Percentiles rank a stretch among this genome's conserved stretches.
Evolutionary conservation across 2,329 filamentous ascomycete genomes (phyloP).

Genomic region (Ophiostoma ips): DNA sequence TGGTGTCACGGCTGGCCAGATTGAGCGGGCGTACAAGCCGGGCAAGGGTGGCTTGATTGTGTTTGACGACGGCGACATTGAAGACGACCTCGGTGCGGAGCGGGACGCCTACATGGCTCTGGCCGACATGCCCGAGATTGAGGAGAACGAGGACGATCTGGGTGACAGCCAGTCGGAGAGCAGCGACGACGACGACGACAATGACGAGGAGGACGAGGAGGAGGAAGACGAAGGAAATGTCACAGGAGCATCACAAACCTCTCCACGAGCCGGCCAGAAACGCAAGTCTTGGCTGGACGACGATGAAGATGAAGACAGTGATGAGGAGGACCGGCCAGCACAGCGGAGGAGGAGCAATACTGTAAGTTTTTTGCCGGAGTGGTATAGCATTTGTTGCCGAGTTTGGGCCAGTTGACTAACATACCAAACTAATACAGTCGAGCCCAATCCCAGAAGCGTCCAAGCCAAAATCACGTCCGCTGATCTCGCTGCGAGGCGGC

Average conservation of each 20-base stretch:
- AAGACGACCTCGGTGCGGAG: constrained; percentile 62
- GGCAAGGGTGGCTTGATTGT: constrained; percentile 82
- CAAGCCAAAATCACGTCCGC: constrained; percentile 44
- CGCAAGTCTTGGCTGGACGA: constrained; percentile 66
- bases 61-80: constrained; percentile 91
- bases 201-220: constrained; percentile 33
- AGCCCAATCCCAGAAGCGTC: constrained; percentile 54
- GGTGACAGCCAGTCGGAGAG: constrained; percentile 64
- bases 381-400: background rate
- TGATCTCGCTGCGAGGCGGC: constrained; percentile 39
- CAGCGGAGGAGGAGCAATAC: constrained; percentile 82
- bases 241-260: background rate
- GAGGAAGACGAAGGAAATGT: constrained; percentile 25
- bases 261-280: constrained; percentile 23
- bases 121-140: constrained; percentile 79
- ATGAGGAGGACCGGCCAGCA: constrained; percentile 60
- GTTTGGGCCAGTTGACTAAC: background rate
- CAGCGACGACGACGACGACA: constrained; percentile 47
- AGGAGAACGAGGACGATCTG: constrained; percentile 44
- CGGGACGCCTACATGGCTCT: constrained; percentile 74
- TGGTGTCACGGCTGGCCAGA: constrained; percentile 60
- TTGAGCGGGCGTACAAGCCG: constrained; percentile 58
- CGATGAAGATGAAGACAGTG: constrained; percentile 57
- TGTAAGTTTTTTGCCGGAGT: constrained; percentile 34
- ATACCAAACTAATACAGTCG: constrained; percentile 39